These are phyloP conservation scores for Asterella californica DNA, from an alignment of 225 moss, liverwort and hornwort genomes.

Conservation along the genomic window DNA sequence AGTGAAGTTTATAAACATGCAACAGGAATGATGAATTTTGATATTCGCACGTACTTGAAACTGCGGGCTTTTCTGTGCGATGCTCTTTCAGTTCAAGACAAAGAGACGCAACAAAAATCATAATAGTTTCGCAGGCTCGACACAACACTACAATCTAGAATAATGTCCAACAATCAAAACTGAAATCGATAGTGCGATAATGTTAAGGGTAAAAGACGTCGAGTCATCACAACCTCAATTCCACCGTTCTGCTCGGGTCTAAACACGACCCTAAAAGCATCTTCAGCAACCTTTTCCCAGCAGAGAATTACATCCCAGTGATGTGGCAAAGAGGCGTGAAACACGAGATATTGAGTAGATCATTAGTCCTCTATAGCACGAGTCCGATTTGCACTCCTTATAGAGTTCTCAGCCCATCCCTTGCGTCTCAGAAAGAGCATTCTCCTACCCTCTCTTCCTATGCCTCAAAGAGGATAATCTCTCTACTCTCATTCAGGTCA, in stretches of 20 bases:
- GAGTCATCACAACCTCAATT: not conserved
- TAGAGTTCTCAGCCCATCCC: not conserved
- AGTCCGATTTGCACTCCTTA: not conserved
- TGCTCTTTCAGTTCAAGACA: no score
- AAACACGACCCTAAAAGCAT: slow-evolving; percentile 3
- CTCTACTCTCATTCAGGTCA: not conserved
- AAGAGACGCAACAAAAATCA: no score
- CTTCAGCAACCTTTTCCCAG: not conserved
- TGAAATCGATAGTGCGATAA: no score
- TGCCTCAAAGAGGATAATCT: slow-evolving; percentile 12
- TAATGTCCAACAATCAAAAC: no score
- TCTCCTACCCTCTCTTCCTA: not conserved
- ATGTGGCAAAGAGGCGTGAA: slow-evolving; percentile 11
- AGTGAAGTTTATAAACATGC: no score
- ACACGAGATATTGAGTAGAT: slow-evolving; percentile 2
- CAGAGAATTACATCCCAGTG: slow-evolving; percentile 15
- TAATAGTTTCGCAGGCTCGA: no score
- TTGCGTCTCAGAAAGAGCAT: no score
- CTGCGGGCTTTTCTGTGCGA: no score
- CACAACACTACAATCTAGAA: no score
- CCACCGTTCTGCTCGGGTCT: not conserved
- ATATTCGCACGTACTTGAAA: no score
- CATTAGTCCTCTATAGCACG: not conserved
- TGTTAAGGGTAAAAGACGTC: not conserved
- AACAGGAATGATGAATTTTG: no score